Conservation (phyloP, 345 rosid species). For the Dimocarpus longan region DNA sequence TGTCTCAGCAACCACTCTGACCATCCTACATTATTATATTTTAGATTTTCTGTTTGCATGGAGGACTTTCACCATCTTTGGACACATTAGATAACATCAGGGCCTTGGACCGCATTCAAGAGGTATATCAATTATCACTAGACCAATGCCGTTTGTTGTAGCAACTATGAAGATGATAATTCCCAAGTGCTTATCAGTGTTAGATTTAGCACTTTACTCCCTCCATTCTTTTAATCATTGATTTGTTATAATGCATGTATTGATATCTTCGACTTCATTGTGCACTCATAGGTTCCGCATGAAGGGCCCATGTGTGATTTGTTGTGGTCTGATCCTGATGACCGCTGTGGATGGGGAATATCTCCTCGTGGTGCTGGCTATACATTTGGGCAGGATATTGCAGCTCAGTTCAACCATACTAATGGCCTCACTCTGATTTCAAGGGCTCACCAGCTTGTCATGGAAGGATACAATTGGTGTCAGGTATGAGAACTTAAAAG, state of each 20-base stretch:
- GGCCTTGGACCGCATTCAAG: conserved; percentile 95
- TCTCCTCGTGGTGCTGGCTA: conserved; percentile 99
- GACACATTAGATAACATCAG: conserved; percentile 92
- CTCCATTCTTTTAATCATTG: not conserved
- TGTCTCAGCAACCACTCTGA: conserved; percentile 21
- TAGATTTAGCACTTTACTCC: not conserved
- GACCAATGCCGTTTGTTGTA: not conserved
- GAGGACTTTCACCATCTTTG: conserved; percentile 93
- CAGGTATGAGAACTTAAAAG: conserved; percentile 51
- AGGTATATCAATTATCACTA: conserved; percentile 41
- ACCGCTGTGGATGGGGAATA: conserved; percentile 97
- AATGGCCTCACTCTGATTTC: conserved; percentile 88
- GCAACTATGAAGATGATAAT: not conserved
- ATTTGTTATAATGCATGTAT: not conserved
- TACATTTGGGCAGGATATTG: conserved; percentile 95
- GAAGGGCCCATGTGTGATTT: conserved; percentile 99
- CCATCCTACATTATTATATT: not conserved
- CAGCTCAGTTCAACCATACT: conserved; percentile 77
- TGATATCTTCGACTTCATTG: not conserved
- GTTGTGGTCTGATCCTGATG: conserved; percentile 98
- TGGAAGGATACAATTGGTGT: conserved; percentile 97
- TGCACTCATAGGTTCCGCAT: conserved; percentile 73
- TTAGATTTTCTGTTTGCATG: conserved; percentile 92
- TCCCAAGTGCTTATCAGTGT: not conserved
- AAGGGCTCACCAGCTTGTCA: conserved; percentile 96